Base-by-base conservation (phyloP, 768 basidiomycete species). In the Boletus rubescentipes region DNA sequence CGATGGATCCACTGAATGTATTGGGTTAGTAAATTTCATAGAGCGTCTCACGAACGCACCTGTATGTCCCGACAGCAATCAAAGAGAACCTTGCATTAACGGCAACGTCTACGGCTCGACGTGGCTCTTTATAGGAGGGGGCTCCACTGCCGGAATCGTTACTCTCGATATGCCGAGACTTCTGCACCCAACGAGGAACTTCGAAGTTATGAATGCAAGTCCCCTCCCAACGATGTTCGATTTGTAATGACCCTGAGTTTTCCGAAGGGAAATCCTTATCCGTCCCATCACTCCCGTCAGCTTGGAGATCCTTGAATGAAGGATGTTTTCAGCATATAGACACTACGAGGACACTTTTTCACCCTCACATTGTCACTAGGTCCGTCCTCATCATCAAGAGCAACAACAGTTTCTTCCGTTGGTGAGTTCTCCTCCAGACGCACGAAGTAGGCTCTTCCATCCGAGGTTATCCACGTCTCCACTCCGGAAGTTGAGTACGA, bases 401-500 rank as follows among this genome's bases (percentile, higher is more conserved):
- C 41, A 41, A 45, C 40, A 26, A 23, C 30, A 11, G 45, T 44
- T 7, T 34, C 48, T n/a, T 59, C 55, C 7, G 29, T 37, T n/a
- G 30, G 50, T 12, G 53, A 43, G 47, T 63, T 72, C 56, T 84
- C 83, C 45, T 75, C 74, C 21, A 91, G 72, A 53, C 82, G 82
- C 8, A 90, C 89, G 57, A 91, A 81, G 65, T 93, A 93, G 10
- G 80, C 89, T 62, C 90, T 74, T 36, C 91, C 91, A 57, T 93
- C 91, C 7, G 89, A 90, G 2, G 91, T 90, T 43, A 91, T 80
- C 91, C 91, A 93, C 0, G 83, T 83, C 69, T 93, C 91, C 12
- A 84, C 80, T 21, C 82, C 82, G 21, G 82, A 80, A 4, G 73
- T 64, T 37, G 83, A 82, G 61, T 83, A 73, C 23, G 78, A 64